phyloP scores from a whole-genome alignment of 306 rosid species.

The Vigna reflexopilosa region DNA sequence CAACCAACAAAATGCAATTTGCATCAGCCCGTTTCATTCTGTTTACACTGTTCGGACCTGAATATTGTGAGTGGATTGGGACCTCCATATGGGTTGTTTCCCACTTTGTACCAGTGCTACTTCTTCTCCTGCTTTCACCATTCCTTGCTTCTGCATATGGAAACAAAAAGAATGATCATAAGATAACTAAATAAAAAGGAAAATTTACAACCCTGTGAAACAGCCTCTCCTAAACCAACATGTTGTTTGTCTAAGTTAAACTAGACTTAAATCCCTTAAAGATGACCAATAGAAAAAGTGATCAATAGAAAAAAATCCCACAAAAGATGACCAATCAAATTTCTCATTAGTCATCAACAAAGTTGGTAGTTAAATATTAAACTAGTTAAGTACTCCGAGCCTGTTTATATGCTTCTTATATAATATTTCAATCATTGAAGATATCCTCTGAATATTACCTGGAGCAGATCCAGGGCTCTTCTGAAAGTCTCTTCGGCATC shows the following conservation, averaged over 20 bases:
- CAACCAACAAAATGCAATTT: constrained; percentile 38
- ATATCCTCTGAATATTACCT: constrained; percentile 54
- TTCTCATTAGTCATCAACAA: no score
- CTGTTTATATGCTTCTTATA: constrained; percentile 10
- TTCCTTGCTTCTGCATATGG: constrained; percentile 80
- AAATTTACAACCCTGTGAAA: no score
- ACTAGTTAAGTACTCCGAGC: neutral
- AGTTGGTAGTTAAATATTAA: no score
- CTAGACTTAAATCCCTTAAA: no score
- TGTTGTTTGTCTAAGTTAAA: no score
- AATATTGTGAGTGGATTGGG: constrained; percentile 95
- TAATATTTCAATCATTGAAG: constrained; percentile 16
- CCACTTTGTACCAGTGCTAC: constrained; percentile 97
- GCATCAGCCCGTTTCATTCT: constrained; percentile 27
- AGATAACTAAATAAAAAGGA: neutral
- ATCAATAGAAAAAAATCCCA: no score
- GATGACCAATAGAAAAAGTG: no score
- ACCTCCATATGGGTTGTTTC: constrained; percentile 96
- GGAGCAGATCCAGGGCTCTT: constrained; percentile 63
- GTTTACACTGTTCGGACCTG: constrained; percentile 79
- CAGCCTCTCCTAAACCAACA: no score
- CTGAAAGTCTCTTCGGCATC: constrained; percentile 84
- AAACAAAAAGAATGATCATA: constrained; percentile 16
- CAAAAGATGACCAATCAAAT: no score
- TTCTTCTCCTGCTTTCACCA: constrained; percentile 96